Conservation (phyloP, 2,329 filamentous ascomycete species). For the Ophiostoma sp. region DNA sequence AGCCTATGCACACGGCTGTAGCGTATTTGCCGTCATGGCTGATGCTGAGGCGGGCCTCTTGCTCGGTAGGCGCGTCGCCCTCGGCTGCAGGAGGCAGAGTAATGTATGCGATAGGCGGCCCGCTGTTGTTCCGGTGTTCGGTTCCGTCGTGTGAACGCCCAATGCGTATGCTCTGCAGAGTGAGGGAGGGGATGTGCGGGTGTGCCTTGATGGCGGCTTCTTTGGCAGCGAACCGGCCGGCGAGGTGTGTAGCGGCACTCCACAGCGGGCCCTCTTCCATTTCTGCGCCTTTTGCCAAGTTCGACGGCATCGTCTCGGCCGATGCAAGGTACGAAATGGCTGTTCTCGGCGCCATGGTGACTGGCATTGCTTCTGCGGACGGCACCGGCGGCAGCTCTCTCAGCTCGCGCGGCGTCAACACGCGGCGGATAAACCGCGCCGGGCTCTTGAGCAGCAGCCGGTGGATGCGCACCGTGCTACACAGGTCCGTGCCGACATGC, state of each 20-base stretch:
- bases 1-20: conserved; percentile 59
- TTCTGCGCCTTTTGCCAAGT: neutral
- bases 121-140: conserved; percentile 25
- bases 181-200: conserved; percentile 46
- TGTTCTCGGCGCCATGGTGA: neutral
- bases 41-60: conserved; percentile 68
- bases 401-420: conserved; percentile 43
- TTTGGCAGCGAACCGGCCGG: conserved; percentile 60
- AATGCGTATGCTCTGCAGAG: conserved; percentile 57
- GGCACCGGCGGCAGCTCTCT: neutral
- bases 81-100: conserved; percentile 17
- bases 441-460: conserved; percentile 43
- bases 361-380: neutral
- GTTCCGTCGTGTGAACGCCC: conserved; percentile 10
- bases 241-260: conserved; percentile 40
- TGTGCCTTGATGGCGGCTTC: conserved; percentile 71
- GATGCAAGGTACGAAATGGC: too few species aligned
- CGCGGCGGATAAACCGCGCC: conserved; percentile 44
- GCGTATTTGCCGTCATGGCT: conserved; percentile 85
- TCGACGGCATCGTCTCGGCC: too few species aligned
- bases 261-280: conserved; percentile 30
- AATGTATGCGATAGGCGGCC: conserved; percentile 44
- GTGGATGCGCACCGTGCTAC: conserved; percentile 60
- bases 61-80: conserved; percentile 31
- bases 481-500: conserved; percentile 73